These are phyloP conservation scores for Leccinum insolens DNA, from an alignment of 1,284 basidiomycete species.

Conservation along the genomic window DNA sequence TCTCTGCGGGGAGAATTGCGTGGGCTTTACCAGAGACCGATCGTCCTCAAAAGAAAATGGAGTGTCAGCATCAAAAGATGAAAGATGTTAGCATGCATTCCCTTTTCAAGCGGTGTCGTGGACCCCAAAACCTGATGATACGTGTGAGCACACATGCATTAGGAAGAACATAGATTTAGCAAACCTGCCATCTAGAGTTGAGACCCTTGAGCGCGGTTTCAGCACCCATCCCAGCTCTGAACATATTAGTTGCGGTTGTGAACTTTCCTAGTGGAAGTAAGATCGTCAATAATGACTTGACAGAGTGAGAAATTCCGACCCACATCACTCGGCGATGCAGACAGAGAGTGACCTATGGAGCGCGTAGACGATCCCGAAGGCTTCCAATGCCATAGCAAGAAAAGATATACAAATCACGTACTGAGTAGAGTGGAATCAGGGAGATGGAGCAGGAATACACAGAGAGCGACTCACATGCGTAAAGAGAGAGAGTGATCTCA, in stretches of 20 bases:
- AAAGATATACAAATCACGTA: background rate
- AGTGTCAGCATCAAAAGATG: slow-evolving; percentile 17
- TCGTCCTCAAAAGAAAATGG: slow-evolving; percentile 46
- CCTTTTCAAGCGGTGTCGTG: slow-evolving; percentile 48
- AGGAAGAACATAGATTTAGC: slow-evolving; percentile 28
- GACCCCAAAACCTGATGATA: slow-evolving; percentile 60
- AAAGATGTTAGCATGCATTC: slow-evolving; percentile 31
- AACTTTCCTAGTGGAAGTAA: slow-evolving; percentile 45
- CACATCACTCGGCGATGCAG: slow-evolving; percentile 59
- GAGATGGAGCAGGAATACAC: too few relatives aligned
- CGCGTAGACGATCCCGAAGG: slow-evolving; percentile 67
- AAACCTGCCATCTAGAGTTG: slow-evolving; percentile 72
- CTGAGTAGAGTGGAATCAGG: too few relatives aligned
- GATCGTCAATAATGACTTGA: slow-evolving; percentile 12
- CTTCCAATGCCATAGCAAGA: slow-evolving; percentile 55
- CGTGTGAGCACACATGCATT: slow-evolving; percentile 11
- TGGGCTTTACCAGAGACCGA: slow-evolving; percentile 47
- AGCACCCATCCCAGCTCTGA: slow-evolving; percentile 54
- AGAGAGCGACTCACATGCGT: too few relatives aligned
- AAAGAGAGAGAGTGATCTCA: too few relatives aligned
- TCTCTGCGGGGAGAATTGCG: slow-evolving; percentile 56
- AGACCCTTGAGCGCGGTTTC: slow-evolving; percentile 52
- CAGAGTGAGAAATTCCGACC: slow-evolving; percentile 5
- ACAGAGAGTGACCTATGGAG: slow-evolving; percentile 62
- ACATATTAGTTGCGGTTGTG: slow-evolving; percentile 47